Base-by-base conservation (phyloP, 352 stramenopile species). In the Plasmopara halstedii region DNA sequence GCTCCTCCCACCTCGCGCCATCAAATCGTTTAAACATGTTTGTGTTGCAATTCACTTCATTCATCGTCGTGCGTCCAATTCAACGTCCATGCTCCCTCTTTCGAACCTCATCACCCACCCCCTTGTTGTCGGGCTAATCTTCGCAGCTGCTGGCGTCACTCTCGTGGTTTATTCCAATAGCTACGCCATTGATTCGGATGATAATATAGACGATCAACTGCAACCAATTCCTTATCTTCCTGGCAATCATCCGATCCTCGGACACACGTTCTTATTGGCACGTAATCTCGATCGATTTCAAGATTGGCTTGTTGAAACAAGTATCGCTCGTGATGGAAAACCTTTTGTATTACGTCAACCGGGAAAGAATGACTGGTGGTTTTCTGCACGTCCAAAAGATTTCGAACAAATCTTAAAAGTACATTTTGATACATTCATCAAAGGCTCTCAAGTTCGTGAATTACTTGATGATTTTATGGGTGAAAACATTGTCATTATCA, bases 391-490 rank as follows among this genome's bases (percentile, higher is more conserved):
- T 10, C 66, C 69, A 0, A 40, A 70, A 21, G 45, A 69, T 33
- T 76, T 76, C 17, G 64, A 83, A 25, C 66, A 83, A 34, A 64
- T 83, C 27, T 33, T 75, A n/a, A 60, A 60, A 36, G 56, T 58
- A 9, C 71, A 83, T 23, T 78, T 75, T 29, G 66, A 75, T 18
- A 63, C 46, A 25, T 83, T 83, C 27, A 58, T 62, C 32, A 83
- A 80, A 42, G 71, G 71, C 4, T 43, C 43, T 0, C 60, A 72
- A 38, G 55, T 78, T 13, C 42, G 40, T 3, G 56, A 78, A 9
- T 26, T 65, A 8, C 35, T 77, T 6, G 47, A 61, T 31, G 70
- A 78, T 50, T 51, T 82, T 26, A 59, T 78, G 49, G 70, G 70
- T 3, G 45, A 73, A 10, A 70, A 64, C 36, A 63, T 82, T 37